Conservation (phyloP, 192 early-diverging fungal genomes). For the Coemansia sp. region DNA sequence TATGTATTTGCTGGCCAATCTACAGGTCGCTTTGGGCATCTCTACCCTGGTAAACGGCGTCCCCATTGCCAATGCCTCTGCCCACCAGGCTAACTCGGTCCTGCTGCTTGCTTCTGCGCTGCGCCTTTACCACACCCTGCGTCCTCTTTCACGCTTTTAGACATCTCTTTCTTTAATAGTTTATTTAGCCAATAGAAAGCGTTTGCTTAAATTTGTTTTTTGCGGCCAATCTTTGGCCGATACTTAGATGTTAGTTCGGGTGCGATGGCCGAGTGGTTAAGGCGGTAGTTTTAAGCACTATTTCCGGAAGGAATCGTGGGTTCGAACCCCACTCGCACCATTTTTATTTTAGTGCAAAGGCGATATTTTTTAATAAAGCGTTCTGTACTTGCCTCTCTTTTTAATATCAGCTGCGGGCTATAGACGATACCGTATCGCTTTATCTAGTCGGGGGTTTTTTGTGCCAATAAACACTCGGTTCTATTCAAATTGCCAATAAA, state of each 20-base stretch:
- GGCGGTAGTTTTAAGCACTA: too few species aligned
- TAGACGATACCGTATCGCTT: too few species aligned
- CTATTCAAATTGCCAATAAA: too few species aligned
- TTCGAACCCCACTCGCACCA: neutral
- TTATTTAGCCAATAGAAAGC: neutral
- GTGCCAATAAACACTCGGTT: too few species aligned
- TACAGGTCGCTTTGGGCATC: constrained; percentile 89
- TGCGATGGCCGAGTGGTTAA: too few species aligned
- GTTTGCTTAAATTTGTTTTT: neutral
- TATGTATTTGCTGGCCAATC: constrained; percentile 68
- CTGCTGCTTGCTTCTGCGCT: constrained; percentile 73
- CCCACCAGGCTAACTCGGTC: constrained; percentile 92
- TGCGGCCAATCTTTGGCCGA: neutral
- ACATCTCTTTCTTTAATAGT: neutral
- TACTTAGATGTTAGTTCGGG: neutral
- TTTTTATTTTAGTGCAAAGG: neutral
- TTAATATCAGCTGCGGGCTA: too few species aligned
- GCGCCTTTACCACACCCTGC: constrained; percentile 42
- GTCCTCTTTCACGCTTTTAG: constrained; percentile 33
- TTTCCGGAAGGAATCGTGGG: too few species aligned
- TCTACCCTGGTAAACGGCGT: constrained; percentile 90
- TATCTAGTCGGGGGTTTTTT: too few species aligned
- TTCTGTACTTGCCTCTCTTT: too few species aligned
- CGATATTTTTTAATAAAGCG: too few species aligned
- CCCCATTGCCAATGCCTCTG: constrained; percentile 86